phyloP scores from a whole-genome alignment of 148 eudicot species.

The Rhododendron ferrugineum region DNA sequence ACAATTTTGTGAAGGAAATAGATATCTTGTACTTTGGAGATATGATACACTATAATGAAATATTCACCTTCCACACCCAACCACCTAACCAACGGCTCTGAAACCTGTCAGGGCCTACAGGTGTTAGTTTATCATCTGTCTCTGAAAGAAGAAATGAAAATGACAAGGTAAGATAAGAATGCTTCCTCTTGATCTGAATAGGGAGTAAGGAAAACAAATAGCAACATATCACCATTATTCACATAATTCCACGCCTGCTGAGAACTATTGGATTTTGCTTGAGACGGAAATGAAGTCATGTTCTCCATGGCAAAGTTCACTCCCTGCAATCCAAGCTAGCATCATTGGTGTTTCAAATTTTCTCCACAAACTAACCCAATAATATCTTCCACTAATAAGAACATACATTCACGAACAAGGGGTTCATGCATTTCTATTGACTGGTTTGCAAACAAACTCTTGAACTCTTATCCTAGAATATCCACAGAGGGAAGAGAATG shows the following conservation, averaged over 20 bases:
- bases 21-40: neutral
- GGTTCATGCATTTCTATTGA: neutral
- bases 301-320: too few relatives aligned
- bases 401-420: neutral
- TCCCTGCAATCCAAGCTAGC: conserved; percentile 25
- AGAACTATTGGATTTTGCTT: conserved; percentile 13
- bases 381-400: neutral
- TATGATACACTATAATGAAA: neutral
- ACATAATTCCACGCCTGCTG: conserved; percentile 7
- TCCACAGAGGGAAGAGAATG: neutral
- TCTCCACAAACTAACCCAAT: neutral
- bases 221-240: conserved; percentile 16
- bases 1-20: neutral
- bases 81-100: conserved; percentile 79
- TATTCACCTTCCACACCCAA: conserved; percentile 52
- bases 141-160: conserved; percentile 21
- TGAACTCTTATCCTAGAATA: neutral
- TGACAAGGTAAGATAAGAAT: conserved; percentile 17
- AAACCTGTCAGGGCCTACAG: conserved; percentile 27
- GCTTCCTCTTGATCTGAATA: neutral
- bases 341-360: neutral
- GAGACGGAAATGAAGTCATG: conserved; percentile 16
- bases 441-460: conserved; percentile 1
- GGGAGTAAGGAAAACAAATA: conserved; percentile 4
- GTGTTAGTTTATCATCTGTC: conserved; percentile 18